phyloP scores from a whole-genome alignment of 2,329 filamentous ascomycete species.

The Rutstroemia sp. region DNA sequence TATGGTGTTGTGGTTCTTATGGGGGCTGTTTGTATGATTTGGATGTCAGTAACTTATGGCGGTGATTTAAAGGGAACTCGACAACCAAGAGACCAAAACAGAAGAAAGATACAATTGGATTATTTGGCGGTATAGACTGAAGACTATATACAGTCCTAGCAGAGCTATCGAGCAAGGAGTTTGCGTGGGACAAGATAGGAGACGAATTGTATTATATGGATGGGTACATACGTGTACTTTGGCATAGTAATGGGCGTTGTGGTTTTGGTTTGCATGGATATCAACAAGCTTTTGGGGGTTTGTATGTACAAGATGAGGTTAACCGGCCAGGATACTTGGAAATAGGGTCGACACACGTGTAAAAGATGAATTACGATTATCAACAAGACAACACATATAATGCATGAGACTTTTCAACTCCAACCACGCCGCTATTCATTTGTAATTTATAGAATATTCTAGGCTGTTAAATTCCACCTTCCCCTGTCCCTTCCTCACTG shows the following conservation, averaged over 20 bases:
- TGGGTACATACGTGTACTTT: conserved; percentile 10
- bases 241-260: conserved; percentile 28
- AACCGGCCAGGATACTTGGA: not conserved
- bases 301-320: not conserved
- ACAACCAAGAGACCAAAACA: not conserved
- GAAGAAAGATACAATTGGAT: not conserved
- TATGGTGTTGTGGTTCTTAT: conserved; percentile 60
- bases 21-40: conserved; percentile 26
- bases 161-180: not conserved
- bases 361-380: not conserved
- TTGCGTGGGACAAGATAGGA: not conserved
- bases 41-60: not conserved
- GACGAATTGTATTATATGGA: conserved; percentile 20
- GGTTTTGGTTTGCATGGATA: conserved; percentile 1
- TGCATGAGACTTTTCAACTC: not conserved
- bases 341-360: not conserved
- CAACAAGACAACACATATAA: not conserved
- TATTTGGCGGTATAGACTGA: not conserved
- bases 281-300: not conserved
- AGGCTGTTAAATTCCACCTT: not conserved
- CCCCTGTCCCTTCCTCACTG: conserved; percentile 41
- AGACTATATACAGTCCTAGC: not conserved
- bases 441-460: conserved; percentile 9
- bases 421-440: not conserved
- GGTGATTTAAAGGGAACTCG: not conserved